A percentile compares a stretch with the other conserved stretches of the same genome.
Evolutionary conservation across 192 early-diverging fungal genomes (phyloP).

Genomic region (Backusella australiensis): DNA sequence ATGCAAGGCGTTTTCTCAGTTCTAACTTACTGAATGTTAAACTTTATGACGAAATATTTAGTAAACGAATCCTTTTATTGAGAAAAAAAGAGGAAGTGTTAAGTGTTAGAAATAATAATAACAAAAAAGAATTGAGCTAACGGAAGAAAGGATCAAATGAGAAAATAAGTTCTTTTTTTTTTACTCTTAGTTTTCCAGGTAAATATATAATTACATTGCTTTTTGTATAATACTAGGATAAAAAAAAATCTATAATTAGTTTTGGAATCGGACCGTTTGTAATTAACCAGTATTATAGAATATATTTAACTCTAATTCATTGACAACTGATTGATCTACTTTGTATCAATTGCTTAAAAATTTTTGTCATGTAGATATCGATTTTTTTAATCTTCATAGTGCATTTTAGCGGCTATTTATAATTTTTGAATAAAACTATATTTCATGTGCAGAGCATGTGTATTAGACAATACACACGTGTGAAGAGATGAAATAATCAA

Average conservation of each 20-base stretch:
- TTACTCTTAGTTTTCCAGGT: background rate
- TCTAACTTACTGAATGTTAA: background rate
- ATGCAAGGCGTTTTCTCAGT: background rate
- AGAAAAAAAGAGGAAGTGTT: background rate
- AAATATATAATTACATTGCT: background rate
- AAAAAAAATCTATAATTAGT: slow-evolving; percentile 1
- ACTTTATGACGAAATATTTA: background rate
- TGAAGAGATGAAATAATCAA: background rate
- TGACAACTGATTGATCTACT: background rate
- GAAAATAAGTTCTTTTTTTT: background rate
- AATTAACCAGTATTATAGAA: background rate
- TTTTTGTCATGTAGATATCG: background rate
- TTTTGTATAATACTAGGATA: background rate
- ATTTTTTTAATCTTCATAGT: background rate
- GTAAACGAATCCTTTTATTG: background rate
- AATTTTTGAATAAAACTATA: background rate
- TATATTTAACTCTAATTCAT: background rate
- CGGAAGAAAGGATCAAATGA: background rate
- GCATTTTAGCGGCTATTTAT: background rate
- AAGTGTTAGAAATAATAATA: background rate
- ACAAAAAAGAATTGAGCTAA: no score
- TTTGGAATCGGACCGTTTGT: background rate
- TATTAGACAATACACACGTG: background rate
- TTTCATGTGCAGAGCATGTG: background rate
- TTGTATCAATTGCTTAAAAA: background rate